Percentiles rank a stretch among this genome's conserved stretches.
phyloP scores from a whole-genome alignment of 202 grass and related monocot species.

The Cymbopogon flexuosus region DNA sequence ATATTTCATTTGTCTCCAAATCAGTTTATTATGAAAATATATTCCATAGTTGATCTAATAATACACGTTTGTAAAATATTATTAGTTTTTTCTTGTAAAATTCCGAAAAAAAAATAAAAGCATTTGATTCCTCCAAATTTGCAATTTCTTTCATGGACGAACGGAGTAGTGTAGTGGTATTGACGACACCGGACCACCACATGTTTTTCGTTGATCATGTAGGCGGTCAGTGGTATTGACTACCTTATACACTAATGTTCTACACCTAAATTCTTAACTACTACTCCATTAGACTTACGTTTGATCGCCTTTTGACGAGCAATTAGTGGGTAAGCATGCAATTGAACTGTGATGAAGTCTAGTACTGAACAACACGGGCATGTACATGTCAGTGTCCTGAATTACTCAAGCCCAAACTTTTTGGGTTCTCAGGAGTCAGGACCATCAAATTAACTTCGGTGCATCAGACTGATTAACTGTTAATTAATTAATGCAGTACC shows the following conservation, averaged over 20 bases:
- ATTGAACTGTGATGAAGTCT: background rate
- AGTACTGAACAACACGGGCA: background rate
- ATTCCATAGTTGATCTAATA: no score
- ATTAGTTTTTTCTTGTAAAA: no score
- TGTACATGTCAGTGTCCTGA: conserved; percentile 21
- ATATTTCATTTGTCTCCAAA: no score
- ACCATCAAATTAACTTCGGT: conserved; percentile 8
- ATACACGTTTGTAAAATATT: no score
- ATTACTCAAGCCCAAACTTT: background rate
- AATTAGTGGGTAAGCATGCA: conserved; percentile 21
- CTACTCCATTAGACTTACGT: background rate
- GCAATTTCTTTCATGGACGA: no score
- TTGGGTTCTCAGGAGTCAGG: background rate
- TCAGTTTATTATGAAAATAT: no score
- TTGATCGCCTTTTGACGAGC: conserved; percentile 27
- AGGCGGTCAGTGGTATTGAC: background rate
- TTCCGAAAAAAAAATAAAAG: no score
- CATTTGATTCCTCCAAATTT: no score
- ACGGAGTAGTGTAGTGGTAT: no score
- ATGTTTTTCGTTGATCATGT: no score
- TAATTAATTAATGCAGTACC: conserved; percentile 3
- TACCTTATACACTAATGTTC: background rate
- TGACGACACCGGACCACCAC: no score
- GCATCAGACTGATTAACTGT: background rate
- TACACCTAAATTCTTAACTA: background rate